Evolutionary conservation across 345 rosid genomes (phyloP).

Genomic region (Erysimum cheiranthoides): DNA sequence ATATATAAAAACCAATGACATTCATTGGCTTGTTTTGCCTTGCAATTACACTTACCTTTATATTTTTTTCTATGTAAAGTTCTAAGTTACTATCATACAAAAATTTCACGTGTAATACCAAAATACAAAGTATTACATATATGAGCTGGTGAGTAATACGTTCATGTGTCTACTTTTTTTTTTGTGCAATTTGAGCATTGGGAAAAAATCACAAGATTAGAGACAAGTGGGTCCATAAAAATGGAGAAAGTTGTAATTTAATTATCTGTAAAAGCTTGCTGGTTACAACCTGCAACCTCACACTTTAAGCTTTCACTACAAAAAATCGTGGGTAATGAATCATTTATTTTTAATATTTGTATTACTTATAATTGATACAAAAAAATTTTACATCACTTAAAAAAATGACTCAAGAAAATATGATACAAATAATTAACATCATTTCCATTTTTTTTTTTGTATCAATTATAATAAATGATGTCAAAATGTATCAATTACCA

Average conservation of each 20-base stretch:
- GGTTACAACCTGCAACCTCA: constrained; percentile 41
- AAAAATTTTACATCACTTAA: too few relatives aligned
- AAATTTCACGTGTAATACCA: neutral
- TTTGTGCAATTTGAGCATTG: constrained; percentile 11
- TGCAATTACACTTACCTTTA: constrained; percentile 3
- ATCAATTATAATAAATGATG: too few relatives aligned
- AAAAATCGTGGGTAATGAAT: too few relatives aligned
- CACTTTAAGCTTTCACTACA: constrained; percentile 40
- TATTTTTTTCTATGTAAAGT: neutral
- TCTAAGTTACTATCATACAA: neutral
- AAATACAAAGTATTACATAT: neutral
- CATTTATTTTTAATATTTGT: too few relatives aligned
- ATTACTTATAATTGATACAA: too few relatives aligned
- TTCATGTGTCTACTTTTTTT: constrained; percentile 19
- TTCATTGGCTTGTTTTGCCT: neutral
- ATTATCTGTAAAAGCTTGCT: constrained; percentile 37
- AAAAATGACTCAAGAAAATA: too few relatives aligned
- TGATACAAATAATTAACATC: too few relatives aligned
- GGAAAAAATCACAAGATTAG: constrained; percentile 7
- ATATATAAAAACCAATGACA: neutral
- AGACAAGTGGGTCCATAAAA: constrained; percentile 39
- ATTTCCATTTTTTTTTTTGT: too few relatives aligned
- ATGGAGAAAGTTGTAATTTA: constrained; percentile 36
- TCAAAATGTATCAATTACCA: too few relatives aligned
- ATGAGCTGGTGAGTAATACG: constrained; percentile 22